A percentile compares a stretch with the other conserved stretches of the same genome.
Evolutionary conservation across 2,329 filamentous ascomycete genomes (phyloP).

Genomic region (Trichoderma sp.): DNA sequence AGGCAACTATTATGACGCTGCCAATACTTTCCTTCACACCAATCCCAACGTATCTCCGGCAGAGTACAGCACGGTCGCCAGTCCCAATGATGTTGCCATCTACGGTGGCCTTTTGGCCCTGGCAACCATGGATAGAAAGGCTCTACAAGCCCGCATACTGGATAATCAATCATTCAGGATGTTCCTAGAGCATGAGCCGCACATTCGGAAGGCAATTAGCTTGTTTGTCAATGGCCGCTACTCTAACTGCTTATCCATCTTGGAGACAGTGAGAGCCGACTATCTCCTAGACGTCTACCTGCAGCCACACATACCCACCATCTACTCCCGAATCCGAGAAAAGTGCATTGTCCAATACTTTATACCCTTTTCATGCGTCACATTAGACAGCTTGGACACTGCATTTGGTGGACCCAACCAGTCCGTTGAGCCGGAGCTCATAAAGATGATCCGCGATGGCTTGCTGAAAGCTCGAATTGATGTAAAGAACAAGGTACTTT

Average conservation of each 20-base stretch:
- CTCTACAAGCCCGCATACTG: conserved; percentile 72
- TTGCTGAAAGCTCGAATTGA: conserved; percentile 78
- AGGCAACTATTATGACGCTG: conserved; percentile 58
- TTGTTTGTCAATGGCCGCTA: conserved; percentile 92
- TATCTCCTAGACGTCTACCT: conserved; percentile 90
- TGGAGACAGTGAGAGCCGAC: conserved; percentile 78
- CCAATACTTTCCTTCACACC: conserved; percentile 64
- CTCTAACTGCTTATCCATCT: conserved; percentile 74
- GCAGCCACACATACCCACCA: conserved; percentile 63
- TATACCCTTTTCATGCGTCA: conserved; percentile 83
- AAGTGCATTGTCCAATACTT: conserved; percentile 96
- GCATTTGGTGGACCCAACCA: conserved; percentile 66
- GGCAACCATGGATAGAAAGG: conserved; percentile 78
- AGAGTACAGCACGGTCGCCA: conserved; percentile 69
- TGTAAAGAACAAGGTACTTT: conserved; percentile 66
- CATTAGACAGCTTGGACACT: conserved; percentile 70
- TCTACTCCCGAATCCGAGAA: conserved; percentile 74
- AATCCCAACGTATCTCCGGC: conserved; percentile 49
- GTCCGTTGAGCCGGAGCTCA: conserved; percentile 70
- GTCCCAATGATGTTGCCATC: conserved; percentile 82
- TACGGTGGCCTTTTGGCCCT: conserved; percentile 90
- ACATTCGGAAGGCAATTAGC: conserved; percentile 85
- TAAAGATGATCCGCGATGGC: conserved; percentile 70
- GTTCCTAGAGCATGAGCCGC: conserved; percentile 89
- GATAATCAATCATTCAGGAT: conserved; percentile 77